Conservation (phyloP, 805 yeast genomes). For the Kodamaea fukazawae region DNA sequence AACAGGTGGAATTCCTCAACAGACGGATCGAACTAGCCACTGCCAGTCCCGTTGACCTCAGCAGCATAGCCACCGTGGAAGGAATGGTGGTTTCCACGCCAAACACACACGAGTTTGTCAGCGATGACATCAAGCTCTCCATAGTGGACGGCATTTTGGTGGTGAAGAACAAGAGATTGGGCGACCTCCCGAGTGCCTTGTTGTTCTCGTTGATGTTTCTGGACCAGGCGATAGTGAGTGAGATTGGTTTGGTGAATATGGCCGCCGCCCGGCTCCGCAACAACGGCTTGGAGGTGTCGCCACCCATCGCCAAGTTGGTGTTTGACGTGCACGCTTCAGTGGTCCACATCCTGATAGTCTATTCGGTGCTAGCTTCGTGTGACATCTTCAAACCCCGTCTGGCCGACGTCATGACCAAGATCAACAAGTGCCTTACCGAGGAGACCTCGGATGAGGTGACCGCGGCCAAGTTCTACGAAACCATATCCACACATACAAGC, state of each 20-base stretch:
- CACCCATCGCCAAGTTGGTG: constrained; percentile 11
- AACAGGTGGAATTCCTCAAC: constrained; percentile 12
- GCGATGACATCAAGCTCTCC: constrained; percentile 15
- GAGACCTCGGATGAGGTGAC: constrained; percentile 12
- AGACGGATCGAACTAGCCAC: constrained; percentile 10
- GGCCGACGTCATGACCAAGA: constrained; percentile 16
- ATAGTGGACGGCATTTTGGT: constrained; percentile 9
- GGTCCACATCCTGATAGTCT: constrained; percentile 14
- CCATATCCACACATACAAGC: constrained; percentile 46
- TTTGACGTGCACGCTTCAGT: constrained; percentile 12
- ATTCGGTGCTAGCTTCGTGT: constrained; percentile 15
- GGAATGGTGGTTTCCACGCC: constrained; percentile 6
- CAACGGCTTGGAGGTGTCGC: constrained; percentile 9
- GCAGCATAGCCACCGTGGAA: not conserved
- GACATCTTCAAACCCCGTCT: constrained; percentile 19
- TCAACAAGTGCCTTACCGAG: constrained; percentile 9
- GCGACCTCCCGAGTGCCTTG: constrained; percentile 3
- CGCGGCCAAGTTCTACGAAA: constrained; percentile 46
- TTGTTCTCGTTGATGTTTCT: constrained; percentile 9
- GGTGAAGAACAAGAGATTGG: constrained; percentile 9
- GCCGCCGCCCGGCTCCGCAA: constrained; percentile 10
- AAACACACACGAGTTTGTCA: constrained; percentile 10
- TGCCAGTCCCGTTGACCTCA: constrained; percentile 12
- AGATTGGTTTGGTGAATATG: constrained; percentile 14
- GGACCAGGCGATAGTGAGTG: constrained; percentile 12